These are phyloP conservation scores for Pythium myriotylum DNA, from an alignment of 352 stramenopile genomes.

Conservation along the genomic window DNA sequence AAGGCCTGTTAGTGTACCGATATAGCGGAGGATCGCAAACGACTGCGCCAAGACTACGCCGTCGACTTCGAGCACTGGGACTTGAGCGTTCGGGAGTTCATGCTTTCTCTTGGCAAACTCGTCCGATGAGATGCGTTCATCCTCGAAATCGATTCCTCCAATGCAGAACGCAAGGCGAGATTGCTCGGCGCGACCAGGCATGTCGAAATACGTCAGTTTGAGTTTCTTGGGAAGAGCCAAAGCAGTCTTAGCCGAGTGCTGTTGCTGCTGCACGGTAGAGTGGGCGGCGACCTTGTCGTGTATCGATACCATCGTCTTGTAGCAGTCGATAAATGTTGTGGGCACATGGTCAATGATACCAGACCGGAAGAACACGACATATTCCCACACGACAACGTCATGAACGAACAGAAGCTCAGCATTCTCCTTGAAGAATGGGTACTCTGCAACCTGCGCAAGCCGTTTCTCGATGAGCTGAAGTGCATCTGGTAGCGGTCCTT, in stretches of 20 bases:
- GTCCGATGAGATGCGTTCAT: conserved; percentile 29
- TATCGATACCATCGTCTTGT: conserved; percentile 7
- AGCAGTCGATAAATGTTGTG: conserved; percentile 25
- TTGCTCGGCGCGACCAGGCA: conserved; percentile 29
- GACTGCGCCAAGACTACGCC: conserved; percentile 36
- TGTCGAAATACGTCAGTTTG: conserved; percentile 40
- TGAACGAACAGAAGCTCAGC: conserved; percentile 1
- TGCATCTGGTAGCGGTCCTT: not conserved
- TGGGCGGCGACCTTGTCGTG: conserved; percentile 7
- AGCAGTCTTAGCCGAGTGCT: not conserved
- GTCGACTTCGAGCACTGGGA: conserved; percentile 37
- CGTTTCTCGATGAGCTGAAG: conserved; percentile 10
- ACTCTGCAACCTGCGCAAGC: not conserved
- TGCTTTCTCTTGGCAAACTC: conserved; percentile 22
- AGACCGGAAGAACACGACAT: conserved; percentile 20
- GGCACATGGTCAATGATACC: conserved; percentile 36
- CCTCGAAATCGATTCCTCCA: conserved; percentile 33
- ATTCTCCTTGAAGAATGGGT: conserved; percentile 6
- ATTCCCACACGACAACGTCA: conserved; percentile 24
- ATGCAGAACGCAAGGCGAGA: conserved; percentile 31
- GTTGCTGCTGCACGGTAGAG: not conserved
- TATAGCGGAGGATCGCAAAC: conserved; percentile 60
- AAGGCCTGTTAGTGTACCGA: conserved; percentile 48
- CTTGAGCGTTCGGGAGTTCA: conserved; percentile 27
- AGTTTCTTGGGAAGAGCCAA: conserved; percentile 4